A percentile compares a stretch with the other conserved stretches of the same genome.
Evolutionary conservation across 768 basidiomycete species (phyloP).

Genomic region (Trametes cingulata): DNA sequence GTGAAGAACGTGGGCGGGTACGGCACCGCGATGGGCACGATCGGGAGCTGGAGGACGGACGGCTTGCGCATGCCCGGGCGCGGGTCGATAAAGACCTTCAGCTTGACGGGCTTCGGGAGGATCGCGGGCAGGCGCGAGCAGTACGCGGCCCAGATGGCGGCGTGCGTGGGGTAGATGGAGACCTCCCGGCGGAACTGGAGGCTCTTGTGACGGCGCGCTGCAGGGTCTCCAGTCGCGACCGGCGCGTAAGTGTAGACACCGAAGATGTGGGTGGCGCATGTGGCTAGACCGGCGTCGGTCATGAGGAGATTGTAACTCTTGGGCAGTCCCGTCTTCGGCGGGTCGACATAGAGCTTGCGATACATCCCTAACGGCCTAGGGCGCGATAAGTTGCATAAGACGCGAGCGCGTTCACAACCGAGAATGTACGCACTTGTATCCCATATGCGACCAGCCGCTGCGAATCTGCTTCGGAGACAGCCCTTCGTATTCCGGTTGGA

Average conservation of each 20-base stretch:
- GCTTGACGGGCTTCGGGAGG: slow-evolving; percentile 35
- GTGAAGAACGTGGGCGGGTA: slow-evolving; percentile 55
- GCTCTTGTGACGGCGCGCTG: slow-evolving; percentile 3
- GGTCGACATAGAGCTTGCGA: slow-evolving; percentile 12
- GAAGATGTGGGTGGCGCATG: slow-evolving; percentile 22
- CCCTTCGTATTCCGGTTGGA: slow-evolving; percentile 6
- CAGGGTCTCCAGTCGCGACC: neutral
- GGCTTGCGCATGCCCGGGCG: neutral
- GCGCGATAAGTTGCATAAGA: neutral
- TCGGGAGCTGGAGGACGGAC: slow-evolving; percentile 41
- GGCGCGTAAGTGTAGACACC: slow-evolving; percentile 17
- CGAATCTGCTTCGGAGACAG: slow-evolving; percentile 1
- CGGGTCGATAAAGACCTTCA: slow-evolving; percentile 17
- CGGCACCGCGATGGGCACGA: slow-evolving; percentile 60
- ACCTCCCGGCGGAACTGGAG: slow-evolving; percentile 10
- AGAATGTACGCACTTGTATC: neutral
- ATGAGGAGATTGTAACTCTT: slow-evolving; percentile 20
- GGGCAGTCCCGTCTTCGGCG: slow-evolving; percentile 18
- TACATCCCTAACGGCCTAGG: slow-evolving; percentile 13
- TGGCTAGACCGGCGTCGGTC: slow-evolving; percentile 19
- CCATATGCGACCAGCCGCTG: slow-evolving; percentile 3
- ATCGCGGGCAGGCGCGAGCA: slow-evolving; percentile 62
- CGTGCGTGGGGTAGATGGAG: slow-evolving; percentile 58
- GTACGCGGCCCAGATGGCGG: slow-evolving; percentile 61
- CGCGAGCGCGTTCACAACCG: neutral